Percentiles rank a stretch among this genome's conserved stretches.
Conservation (phyloP, 768 basidiomycete species). For the Ramaria rubella region DNA sequence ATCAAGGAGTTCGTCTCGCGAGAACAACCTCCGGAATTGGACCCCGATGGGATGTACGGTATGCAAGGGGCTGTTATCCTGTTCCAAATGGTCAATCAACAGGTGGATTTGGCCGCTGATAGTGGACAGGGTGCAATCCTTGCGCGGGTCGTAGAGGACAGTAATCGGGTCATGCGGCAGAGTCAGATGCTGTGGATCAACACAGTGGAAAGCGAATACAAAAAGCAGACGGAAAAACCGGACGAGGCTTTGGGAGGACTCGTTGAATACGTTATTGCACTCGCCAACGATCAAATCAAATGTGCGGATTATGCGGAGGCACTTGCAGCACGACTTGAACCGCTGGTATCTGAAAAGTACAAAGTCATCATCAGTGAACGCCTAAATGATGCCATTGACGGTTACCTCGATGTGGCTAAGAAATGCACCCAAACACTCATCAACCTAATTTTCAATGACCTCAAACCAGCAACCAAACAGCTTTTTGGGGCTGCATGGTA, state of each 20-base stretch:
- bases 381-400: slow-evolving; percentile 94
- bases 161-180: slow-evolving; percentile 80
- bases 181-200: slow-evolving; percentile 87
- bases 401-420: slow-evolving; percentile 96
- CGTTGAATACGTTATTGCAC: slow-evolving; percentile 92
- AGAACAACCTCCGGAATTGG: slow-evolving; percentile 80
- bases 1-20: slow-evolving; percentile 76
- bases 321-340: slow-evolving; percentile 77
- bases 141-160: slow-evolving; percentile 82
- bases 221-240: slow-evolving; percentile 80
- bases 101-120: slow-evolving; percentile 89
- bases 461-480: slow-evolving; percentile 78
- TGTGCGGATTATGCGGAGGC: slow-evolving; percentile 91
- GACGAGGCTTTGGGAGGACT: slow-evolving; percentile 84
- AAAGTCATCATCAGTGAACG: slow-evolving; percentile 72
- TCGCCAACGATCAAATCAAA: slow-evolving; percentile 97
- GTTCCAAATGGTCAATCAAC: slow-evolving; percentile 98
- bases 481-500: slow-evolving; percentile 89
- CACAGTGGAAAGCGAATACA: slow-evolving; percentile 76
- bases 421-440: slow-evolving; percentile 93
- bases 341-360: slow-evolving; percentile 91
- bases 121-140: slow-evolving; percentile 94
- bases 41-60: slow-evolving; percentile 84
- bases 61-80: slow-evolving; percentile 90
- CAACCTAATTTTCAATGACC: slow-evolving; percentile 90